Base-by-base conservation (phyloP, 192 early-diverging fungal species). In the Coemansia aciculifera region DNA sequence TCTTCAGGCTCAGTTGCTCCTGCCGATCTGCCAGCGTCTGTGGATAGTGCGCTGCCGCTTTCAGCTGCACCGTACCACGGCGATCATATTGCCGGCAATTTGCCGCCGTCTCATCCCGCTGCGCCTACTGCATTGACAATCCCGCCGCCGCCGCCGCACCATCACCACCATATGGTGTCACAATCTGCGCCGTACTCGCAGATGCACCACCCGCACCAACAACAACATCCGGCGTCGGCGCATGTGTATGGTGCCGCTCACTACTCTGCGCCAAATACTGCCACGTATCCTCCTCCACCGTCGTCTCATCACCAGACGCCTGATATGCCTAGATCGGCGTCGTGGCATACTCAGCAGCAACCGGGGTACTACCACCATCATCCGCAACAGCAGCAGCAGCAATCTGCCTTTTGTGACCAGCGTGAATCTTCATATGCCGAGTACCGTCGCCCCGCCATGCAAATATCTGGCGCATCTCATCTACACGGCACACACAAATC, bases 331-430 rank as follows among this genome's bases (percentile, higher is more conserved):
- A 24, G 57, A 17, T 59, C 57, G 10, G 54, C 66, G 27, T 59
- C 66, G 34, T 59, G 57, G 57, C 57, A 59, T 3, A 59, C 57
- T 37, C 57, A 32, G 52, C 37, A 39, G 6, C 31, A 13, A 39
- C 44, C 34, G 12, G 38, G 37, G 11, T 51, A 17, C 37, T 60
- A 43, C 11, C 52, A 40, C 65, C 36, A 32, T n/a, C 63, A 46
- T 1, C 48, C 48, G 34, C 69, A 69, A 24, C 68, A 70, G 48
- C 68, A 70, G 7, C 62, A 63, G 61, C 63, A 73, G 27, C 72
- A 72, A 23, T 8, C 37, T 31, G 36, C 44, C 11, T 54, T 54
- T 54, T 12, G 51, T 13, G 51, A 54, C 9, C 51, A 54, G 51
- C 51, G 38, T 51, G 27, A 17, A 23, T 19, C 67, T 54, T 46